Base-by-base conservation (phyloP, 495 filamentous ascomycete genomes). In the Lasiosphaeris hirsuta region DNA sequence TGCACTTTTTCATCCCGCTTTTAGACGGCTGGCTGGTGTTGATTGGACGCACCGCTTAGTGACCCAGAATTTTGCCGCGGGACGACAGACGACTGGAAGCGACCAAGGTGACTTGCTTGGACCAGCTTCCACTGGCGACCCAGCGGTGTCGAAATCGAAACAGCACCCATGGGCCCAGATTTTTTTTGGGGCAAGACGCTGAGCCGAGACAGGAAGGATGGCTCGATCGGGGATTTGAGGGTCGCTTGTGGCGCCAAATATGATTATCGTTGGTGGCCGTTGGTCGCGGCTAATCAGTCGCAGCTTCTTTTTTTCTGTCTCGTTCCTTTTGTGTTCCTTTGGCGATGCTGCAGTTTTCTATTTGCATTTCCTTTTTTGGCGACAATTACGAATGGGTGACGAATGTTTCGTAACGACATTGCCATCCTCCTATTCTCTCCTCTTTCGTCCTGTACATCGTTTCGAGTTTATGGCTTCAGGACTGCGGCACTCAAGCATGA, bases 211-310 rank as follows among this genome's bases (percentile, higher is more conserved):
- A 17, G 3, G 15, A 23, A 43, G 46, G 48, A 38, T 39, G 46
- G 23, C 23, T 30, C 23, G 23, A 30, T 30, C 23, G 23, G 23
- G 23, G 23, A 30, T 30, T 30, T 30, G 23, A 30, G 23, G 45
- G 18, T 49, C 46, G 46, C 46, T 49, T 49, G 46, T 37, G 46
- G 46, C 46, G 46, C 46, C 46, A 49, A 49, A 14, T 49, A 15
- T 49, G 46, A 5, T 30, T 30, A 30, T 5, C 23, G 23, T 30
- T 30, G 23, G 23, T 30, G 23, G 46, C n/a, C 23, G 46, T 36
- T 49, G 46, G 46, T 34, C 46, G 19, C 46, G 46, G 46, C 46
- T 49, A 49, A 34, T 49, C 36, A 34, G 19, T 33, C n/a, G n/a
- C 8, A 8, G 46, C 19, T 46, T 13, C 43, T 10, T n/a, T 46